These are phyloP conservation scores for Cercophora samala DNA, from an alignment of 495 filamentous ascomycete genomes.

Conservation along the genomic window DNA sequence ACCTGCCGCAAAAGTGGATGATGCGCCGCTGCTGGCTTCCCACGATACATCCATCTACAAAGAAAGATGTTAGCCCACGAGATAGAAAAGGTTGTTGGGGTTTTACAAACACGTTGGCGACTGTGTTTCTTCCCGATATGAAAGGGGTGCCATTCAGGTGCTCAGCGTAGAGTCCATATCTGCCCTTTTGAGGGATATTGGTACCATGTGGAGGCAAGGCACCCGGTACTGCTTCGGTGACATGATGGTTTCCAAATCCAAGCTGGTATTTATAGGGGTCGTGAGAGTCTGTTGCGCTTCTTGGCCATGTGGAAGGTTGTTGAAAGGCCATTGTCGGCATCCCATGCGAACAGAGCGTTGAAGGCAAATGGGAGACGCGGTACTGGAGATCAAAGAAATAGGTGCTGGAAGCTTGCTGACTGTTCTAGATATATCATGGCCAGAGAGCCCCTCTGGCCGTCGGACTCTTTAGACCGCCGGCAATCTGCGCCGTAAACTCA, in stretches of 20 bases:
- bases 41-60: constrained; percentile 71
- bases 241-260: constrained; percentile 32
- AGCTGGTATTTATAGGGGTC: constrained; percentile 32
- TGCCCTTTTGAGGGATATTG: constrained; percentile 64
- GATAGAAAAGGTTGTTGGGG: not conserved
- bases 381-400: not conserved
- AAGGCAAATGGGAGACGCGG: too few species aligned
- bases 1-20: constrained; percentile 26
- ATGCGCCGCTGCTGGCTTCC: constrained; percentile 66
- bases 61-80: not conserved
- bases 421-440: not conserved
- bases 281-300: not conserved
- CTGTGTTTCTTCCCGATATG: constrained; percentile 65
- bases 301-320: not conserved
- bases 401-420: not conserved
- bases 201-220: constrained; percentile 52
- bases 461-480: not conserved
- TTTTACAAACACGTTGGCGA: constrained; percentile 32
- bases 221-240: constrained; percentile 28
- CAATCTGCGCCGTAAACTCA: not conserved
- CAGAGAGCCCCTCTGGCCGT: not conserved
- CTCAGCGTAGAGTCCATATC: constrained; percentile 67
- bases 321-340: not conserved
- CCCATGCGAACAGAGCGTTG: too few species aligned
- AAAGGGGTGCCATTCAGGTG: constrained; percentile 83